Percentiles rank a stretch among this genome's conserved stretches.
phyloP scores from a whole-genome alignment of 495 filamentous ascomycete species.

The Massariosphaeria phaeospora region DNA sequence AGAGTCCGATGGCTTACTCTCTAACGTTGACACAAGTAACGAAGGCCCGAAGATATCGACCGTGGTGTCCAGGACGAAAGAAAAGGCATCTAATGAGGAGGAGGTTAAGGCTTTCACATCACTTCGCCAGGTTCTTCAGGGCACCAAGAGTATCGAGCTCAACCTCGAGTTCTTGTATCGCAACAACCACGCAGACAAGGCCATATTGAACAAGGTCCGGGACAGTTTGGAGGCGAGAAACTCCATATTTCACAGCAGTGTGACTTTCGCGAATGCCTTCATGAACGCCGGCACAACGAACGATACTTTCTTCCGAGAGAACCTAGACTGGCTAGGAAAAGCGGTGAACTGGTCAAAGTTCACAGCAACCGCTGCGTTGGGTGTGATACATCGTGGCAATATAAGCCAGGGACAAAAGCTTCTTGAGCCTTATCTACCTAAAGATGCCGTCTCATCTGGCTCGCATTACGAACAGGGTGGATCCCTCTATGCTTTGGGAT shows the following conservation, averaged over 20 bases:
- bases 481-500: conserved; percentile 87
- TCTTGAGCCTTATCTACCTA: conserved; percentile 88
- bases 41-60: conserved; percentile 33
- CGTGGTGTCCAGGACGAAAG: conserved; percentile 38
- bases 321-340: conserved; percentile 96
- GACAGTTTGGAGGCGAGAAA: conserved; percentile 93
- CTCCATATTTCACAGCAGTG: conserved; percentile 96
- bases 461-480: conserved; percentile 96
- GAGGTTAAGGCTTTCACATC: conserved; percentile 63
- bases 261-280: conserved; percentile 96
- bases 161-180: conserved; percentile 95
- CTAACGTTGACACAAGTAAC: conserved; percentile 35
- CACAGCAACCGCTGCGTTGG: conserved; percentile 91
- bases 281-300: conserved; percentile 99
- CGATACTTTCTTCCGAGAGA: conserved; percentile 95
- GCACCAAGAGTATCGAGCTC: conserved; percentile 85
- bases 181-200: conserved; percentile 81
- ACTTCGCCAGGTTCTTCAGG: conserved; percentile 80
- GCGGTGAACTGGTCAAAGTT: conserved; percentile 99
- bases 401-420: conserved; percentile 87
- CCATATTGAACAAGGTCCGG: conserved; percentile 89
- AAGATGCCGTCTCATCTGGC: conserved; percentile 61
- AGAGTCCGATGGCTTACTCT: conserved; percentile 37
- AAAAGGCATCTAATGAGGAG: conserved; percentile 32
- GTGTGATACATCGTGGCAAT: conserved; percentile 95